These are phyloP conservation scores for Xylaria bambusicola DNA, from an alignment of 495 filamentous ascomycete genomes.

Conservation along the genomic window DNA sequence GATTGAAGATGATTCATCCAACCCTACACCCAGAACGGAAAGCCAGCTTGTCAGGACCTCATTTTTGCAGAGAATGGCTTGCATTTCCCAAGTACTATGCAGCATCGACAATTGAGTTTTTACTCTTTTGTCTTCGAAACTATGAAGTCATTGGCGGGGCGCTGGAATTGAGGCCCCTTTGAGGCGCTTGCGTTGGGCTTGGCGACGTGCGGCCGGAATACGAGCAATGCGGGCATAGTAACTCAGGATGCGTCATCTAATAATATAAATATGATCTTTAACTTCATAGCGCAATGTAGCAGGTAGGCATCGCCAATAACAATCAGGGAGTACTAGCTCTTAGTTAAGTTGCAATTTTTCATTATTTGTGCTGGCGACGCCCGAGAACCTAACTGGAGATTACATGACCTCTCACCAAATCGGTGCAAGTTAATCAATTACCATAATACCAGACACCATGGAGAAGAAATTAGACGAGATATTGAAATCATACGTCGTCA, in stretches of 20 bases:
- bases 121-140: not conserved
- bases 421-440: no score
- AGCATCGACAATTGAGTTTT: not conserved
- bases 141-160: not conserved
- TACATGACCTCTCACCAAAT: no score
- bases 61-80: no score
- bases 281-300: no score
- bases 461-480: not conserved
- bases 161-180: no score
- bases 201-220: not conserved
- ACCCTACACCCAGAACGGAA: not conserved
- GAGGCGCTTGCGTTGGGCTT: no score
- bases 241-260: no score
- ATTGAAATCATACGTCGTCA: not conserved
- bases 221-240: not conserved
- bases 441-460: not conserved
- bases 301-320: no score
- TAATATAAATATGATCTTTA: not conserved
- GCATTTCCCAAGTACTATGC: not conserved
- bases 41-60: not conserved
- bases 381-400: no score
- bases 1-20: slow-evolving; percentile 5
- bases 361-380: no score
- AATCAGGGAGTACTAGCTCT: no score
- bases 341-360: no score